Evolutionary conservation across 1,139 yeast species (phyloP).

Genomic region (Pichia sp.): DNA sequence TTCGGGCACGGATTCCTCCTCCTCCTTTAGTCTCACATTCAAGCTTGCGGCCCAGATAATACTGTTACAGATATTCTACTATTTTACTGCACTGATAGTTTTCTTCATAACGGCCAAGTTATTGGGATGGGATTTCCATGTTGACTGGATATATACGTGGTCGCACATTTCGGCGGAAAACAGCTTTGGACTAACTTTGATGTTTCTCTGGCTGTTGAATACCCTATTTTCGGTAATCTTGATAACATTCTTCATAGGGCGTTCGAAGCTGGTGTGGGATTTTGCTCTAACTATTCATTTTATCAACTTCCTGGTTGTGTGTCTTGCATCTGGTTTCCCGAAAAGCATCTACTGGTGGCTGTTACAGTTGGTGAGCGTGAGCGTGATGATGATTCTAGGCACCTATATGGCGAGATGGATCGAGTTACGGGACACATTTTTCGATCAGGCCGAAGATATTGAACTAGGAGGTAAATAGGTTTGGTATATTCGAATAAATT

Average conservation of each 20-base stretch:
- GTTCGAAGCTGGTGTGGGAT: conserved; percentile 93
- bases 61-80: conserved; percentile 62
- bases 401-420: conserved; percentile 87
- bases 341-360: conserved; percentile 78
- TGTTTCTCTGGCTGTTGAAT: conserved; percentile 74
- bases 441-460: conserved; percentile 69
- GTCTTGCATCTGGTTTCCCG: conserved; percentile 67
- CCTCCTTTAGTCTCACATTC: conserved; percentile 36
- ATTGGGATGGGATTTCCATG: conserved; percentile 57
- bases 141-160: conserved; percentile 82
- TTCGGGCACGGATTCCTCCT: background rate
- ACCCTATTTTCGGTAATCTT: conserved; percentile 73
- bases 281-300: conserved; percentile 88
- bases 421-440: conserved; percentile 82
- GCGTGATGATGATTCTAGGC: conserved; percentile 69
- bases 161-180: conserved; percentile 67
- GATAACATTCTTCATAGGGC: conserved; percentile 81
- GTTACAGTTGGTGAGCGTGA: conserved; percentile 63
- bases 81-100: conserved; percentile 53
- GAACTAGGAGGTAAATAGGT: conserved; percentile 33
- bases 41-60: conserved; percentile 50
- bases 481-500: background rate
- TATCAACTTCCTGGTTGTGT: conserved; percentile 65
- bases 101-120: conserved; percentile 55
- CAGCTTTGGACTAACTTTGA: conserved; percentile 72